Percentiles rank a stretch among this genome's conserved stretches.
Conservation (phyloP, 2,329 filamentous ascomycete species). For the Nannizzia gypsea region DNA sequence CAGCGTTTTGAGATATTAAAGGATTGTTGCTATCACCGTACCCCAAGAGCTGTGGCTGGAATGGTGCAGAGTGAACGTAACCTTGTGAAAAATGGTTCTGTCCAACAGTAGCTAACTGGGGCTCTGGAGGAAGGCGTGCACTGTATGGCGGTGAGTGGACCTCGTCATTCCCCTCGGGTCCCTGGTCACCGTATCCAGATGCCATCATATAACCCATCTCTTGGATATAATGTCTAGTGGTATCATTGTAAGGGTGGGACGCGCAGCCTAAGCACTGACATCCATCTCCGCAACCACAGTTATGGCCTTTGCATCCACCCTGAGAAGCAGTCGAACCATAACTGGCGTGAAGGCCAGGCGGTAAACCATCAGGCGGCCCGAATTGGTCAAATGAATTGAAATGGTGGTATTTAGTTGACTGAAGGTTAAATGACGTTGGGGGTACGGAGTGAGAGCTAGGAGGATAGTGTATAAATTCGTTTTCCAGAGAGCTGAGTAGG, state of each 20-base stretch:
- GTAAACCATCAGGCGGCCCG: background rate
- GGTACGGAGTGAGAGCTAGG: background rate
- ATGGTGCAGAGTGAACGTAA: conserved; percentile 5
- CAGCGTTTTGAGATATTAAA: background rate
- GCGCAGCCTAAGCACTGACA: conserved; percentile 38
- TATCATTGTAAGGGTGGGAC: conserved; percentile 36
- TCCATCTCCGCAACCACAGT: conserved; percentile 34
- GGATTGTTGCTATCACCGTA: background rate
- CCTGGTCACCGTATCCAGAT: conserved; percentile 21
- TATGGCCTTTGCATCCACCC: conserved; percentile 17
- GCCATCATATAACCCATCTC: conserved; percentile 36
- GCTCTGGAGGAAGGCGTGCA: conserved; percentile 5
- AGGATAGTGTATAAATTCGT: background rate
- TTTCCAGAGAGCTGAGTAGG: background rate
- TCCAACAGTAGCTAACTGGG: background rate
- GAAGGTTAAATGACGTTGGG: background rate
- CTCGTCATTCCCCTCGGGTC: conserved; percentile 13
- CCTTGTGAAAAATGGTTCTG: conserved; percentile 12
- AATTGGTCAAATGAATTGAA: background rate
- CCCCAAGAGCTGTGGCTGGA: background rate
- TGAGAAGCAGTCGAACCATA: background rate
- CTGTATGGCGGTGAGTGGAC: conserved; percentile 17
- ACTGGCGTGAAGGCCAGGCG: background rate
- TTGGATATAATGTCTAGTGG: conserved; percentile 35
- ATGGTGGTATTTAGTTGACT: background rate